phyloP scores from a whole-genome alignment of 192 early-diverging fungal species.

The Spizellomyces punctatus region DNA sequence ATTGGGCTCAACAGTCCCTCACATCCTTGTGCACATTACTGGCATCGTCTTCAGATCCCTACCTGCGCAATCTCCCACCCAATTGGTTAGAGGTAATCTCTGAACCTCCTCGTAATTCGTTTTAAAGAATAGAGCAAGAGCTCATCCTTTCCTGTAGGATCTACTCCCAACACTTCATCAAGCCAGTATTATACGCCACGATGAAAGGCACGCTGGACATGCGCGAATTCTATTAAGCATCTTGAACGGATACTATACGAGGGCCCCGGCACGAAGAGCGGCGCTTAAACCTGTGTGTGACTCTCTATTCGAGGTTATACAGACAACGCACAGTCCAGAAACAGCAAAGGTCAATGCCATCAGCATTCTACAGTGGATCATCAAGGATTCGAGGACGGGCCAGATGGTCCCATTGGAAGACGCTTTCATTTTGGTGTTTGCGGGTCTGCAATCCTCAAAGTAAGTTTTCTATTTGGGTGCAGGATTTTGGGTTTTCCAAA shows the following conservation, averaged over 20 bases:
- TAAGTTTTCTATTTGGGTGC: neutral
- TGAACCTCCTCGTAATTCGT: too few relatives aligned
- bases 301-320: neutral
- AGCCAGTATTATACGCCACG: conserved; percentile 3
- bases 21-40: neutral
- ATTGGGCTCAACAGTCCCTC: conserved; percentile 4
- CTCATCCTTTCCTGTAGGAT: neutral
- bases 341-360: neutral
- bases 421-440: neutral
- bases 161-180: neutral
- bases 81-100: neutral
- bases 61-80: neutral
- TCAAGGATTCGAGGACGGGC: conserved; percentile 11
- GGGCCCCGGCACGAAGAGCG: neutral
- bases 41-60: neutral
- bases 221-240: conserved; percentile 5
- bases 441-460: neutral
- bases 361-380: neutral
- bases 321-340: neutral
- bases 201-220: conserved; percentile 6
- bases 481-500: too few relatives aligned
- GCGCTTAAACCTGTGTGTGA: neutral
- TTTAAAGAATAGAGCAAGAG: too few relatives aligned
- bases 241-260: neutral
- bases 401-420: conserved; percentile 7